Evolutionary conservation across 2,329 filamentous ascomycete genomes (phyloP).

Genomic region (Cadophora sp.): DNA sequence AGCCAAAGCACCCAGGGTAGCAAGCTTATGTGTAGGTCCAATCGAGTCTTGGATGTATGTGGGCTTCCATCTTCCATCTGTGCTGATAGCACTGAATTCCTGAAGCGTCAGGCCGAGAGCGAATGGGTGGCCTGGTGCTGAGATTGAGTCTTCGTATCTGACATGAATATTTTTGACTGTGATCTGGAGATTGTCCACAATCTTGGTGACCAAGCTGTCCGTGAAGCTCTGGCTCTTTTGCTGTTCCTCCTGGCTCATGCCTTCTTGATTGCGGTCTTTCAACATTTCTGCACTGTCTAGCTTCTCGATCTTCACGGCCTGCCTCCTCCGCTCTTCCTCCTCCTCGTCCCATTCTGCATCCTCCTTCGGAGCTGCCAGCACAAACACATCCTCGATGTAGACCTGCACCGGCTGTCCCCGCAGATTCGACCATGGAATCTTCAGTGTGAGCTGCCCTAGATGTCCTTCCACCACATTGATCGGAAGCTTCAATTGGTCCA

Average conservation of each 20-base stretch:
- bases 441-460: slow-evolving; percentile 86
- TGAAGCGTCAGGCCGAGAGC: slow-evolving; percentile 90
- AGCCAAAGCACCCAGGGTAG: slow-evolving; percentile 85
- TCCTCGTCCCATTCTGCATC: slow-evolving; percentile 92
- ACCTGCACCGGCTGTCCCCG: slow-evolving; percentile 93
- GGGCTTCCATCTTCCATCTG: slow-evolving; percentile 91
- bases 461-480: slow-evolving; percentile 97
- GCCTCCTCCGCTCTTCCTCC: slow-evolving; percentile 85
- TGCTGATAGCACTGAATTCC: slow-evolving; percentile 97
- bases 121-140: slow-evolving; percentile 93
- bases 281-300: slow-evolving; percentile 94
- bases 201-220: slow-evolving; percentile 91
- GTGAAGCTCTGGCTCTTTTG: slow-evolving; percentile 98
- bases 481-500: slow-evolving; percentile 95
- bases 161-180: slow-evolving; percentile 98
- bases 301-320: slow-evolving; percentile 98
- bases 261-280: slow-evolving; percentile 90
- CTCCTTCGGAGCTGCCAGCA: slow-evolving; percentile 93
- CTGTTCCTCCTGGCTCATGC: slow-evolving; percentile 92
- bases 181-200: slow-evolving; percentile 98
- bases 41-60: slow-evolving; percentile 92
- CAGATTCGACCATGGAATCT: slow-evolving; percentile 97
- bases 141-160: slow-evolving; percentile 97
- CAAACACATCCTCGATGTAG: slow-evolving; percentile 94
- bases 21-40: slow-evolving; percentile 88